Evolutionary conservation across 805 yeast genomes (phyloP), one percentile per base, ranked within the genome.

Genomic region (Candida montana): DNA sequence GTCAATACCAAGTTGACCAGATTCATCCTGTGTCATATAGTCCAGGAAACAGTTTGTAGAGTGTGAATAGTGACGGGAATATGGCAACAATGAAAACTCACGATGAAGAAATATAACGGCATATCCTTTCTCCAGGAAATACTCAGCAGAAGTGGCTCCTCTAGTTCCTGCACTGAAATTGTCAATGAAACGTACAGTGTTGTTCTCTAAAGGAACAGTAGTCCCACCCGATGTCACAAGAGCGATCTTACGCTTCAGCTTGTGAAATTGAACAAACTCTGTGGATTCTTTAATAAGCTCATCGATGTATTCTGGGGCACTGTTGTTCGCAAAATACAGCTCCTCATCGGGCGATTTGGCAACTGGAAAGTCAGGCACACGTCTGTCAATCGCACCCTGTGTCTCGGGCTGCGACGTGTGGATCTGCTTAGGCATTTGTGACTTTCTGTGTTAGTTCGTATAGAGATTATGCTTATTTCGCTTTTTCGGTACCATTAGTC

Each of bases 151-250:
- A 0, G 96, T 80, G 4, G 99, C 95, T 42, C 99, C 99, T 62
- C 99, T 77, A 0, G 97, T 93, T 19, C 99, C 99, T 19, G 98
- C 98, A 49, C 93, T 81, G 61, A 93, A 93, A 58, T 93, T 93
- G 63, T 93, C 99, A 55, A 93, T 89, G 63, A 93, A 93, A 40
- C 99, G 67, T 7, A 93, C 99, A 0, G 99, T 93, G 58, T 93
- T 93, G 63, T 89, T 90, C 57, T 93, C 99, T 50, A 93, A 68
- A 0, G 99, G 99, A 0, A 93, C 99, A 0, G 97, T 91, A 1
- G 99, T 93, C 18, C 99, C 99, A 19, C 99, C 99, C 8, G 91
- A 80, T 0, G 99, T 93, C 3, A 91, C 95, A 34, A 91, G 65
- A 0, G 79, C 98, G 12, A 91, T 75, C 36, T 72, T 76, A 40